phyloP scores from a whole-genome alignment of 495 filamentous ascomycete genomes.

The Lophium mytilinum region DNA sequence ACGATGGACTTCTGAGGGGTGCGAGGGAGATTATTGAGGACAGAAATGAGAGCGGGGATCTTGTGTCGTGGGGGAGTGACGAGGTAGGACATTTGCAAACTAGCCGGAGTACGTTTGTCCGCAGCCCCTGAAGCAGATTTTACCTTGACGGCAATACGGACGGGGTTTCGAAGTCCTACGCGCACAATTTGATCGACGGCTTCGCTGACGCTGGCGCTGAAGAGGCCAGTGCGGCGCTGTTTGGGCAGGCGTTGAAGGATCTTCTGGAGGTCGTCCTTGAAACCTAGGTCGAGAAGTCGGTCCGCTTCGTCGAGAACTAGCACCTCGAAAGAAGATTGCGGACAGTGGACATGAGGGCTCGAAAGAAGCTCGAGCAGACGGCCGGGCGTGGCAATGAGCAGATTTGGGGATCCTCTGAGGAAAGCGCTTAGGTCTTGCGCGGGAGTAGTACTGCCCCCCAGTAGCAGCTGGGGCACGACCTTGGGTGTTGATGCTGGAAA shows the following conservation, averaged over 20 bases:
- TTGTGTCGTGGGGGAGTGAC: constrained; percentile 67
- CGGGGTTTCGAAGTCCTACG: constrained; percentile 85
- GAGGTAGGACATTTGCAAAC: constrained; percentile 85
- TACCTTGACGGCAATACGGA: constrained; percentile 88
- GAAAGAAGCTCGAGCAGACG: constrained; percentile 80
- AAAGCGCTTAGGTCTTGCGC: constrained; percentile 80
- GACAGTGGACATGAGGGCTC: constrained; percentile 83
- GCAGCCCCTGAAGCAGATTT: constrained; percentile 64
- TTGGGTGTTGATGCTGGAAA: constrained; percentile 42
- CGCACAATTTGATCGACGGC: constrained; percentile 87
- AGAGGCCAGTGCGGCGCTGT: constrained; percentile 85
- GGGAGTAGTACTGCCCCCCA: constrained; percentile 77
- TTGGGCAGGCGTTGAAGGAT: constrained; percentile 83
- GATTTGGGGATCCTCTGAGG: constrained; percentile 68
- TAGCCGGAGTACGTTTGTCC: constrained; percentile 82
- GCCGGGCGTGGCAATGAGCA: constrained; percentile 83
- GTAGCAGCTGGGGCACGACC: constrained; percentile 76
- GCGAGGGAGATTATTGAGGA: constrained; percentile 61
- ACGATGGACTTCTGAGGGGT: constrained; percentile 80
- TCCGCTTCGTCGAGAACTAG: constrained; percentile 94
- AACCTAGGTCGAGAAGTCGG: constrained; percentile 85
- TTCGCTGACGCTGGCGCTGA: constrained; percentile 87
- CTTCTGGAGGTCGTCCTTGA: constrained; percentile 78
- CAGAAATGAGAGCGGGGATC: constrained; percentile 58
- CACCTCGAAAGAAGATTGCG: constrained; percentile 80